Base-by-base conservation (phyloP, 2,329 filamentous ascomycete species). In the Cercospora citrullina region DNA sequence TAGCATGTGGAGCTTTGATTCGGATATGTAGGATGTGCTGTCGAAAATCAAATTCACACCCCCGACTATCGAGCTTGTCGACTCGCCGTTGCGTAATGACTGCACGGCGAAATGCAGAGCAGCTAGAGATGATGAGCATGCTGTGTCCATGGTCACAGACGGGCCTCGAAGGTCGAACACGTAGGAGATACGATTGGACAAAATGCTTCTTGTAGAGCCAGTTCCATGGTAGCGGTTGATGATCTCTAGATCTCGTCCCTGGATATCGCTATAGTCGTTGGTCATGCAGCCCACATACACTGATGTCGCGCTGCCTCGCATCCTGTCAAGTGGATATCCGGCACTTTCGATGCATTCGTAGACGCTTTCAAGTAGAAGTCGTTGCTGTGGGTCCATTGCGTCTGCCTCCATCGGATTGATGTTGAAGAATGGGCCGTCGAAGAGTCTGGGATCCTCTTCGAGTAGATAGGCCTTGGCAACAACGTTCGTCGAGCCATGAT, bases 61-160 rank as follows among this genome's bases (percentile, higher is more conserved):
- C 18, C 58, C 69, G 16, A 70, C 73, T 26, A 74, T 60, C 6
- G 72, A 67, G 26, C 36, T 64, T 9, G 60, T 66, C 9, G 66
- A 72, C 26, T 79, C 75, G 9, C 75, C 75, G 9, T 58, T 66
- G 0, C 77, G 77, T 4, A 81, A 70, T 26, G 72, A 68, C 39
- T 77, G 73, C 16, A 77, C 75, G 3, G 76, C 79, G 6, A 74
- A 71, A 61, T 80, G 79, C 4, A 79, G 57, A 2, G 77, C 78
- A 21, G 75, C 70, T 3, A 84, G 70, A 57, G 78, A 80, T 0
- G 80, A 80, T 1, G 82, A 83, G 67, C 83, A 85, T 1, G 82
- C 83, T 0, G 83, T 84, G 57, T 84, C 81, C n/a, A 75, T 53
- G 12, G 71, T 73, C 10, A 76, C 58, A 30, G 71, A 73, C 8